phyloP scores from a whole-genome alignment of 805 yeast species.

The Saturnispora quitensis region DNA sequence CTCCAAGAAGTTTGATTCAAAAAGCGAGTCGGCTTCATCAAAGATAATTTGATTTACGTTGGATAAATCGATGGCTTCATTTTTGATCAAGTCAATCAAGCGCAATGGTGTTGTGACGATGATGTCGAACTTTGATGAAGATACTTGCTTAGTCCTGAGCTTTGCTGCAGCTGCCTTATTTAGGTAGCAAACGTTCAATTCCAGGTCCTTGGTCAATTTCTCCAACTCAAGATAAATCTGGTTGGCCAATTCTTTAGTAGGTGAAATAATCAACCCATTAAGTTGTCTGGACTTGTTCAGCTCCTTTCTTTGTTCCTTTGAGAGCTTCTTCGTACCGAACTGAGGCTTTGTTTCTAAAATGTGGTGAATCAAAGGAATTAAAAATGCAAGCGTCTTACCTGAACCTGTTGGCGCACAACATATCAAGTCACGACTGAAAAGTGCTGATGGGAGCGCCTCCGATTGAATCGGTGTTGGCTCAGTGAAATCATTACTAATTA shows the following conservation, averaged over 20 bases:
- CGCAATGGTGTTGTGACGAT: slow-evolving; percentile 84
- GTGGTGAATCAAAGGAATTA: slow-evolving; percentile 69
- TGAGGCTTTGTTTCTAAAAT: slow-evolving; percentile 14
- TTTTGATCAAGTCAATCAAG: slow-evolving; percentile 66
- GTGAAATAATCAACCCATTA: slow-evolving; percentile 76
- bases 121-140: slow-evolving; percentile 62
- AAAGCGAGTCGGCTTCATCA: slow-evolving; percentile 93
- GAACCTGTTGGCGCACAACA: slow-evolving; percentile 99
- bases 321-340: slow-evolving; percentile 43
- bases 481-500: slow-evolving; percentile 60
- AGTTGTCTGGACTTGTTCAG: slow-evolving; percentile 37
- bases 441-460: slow-evolving; percentile 73
- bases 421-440: slow-evolving; percentile 64
- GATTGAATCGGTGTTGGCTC: slow-evolving; percentile 92
- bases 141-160: slow-evolving; percentile 36
- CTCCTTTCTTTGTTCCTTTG: slow-evolving; percentile 11
- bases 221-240: slow-evolving; percentile 71
- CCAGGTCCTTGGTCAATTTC: slow-evolving; percentile 46
- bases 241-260: slow-evolving; percentile 87
- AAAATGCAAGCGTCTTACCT: slow-evolving; percentile 89
- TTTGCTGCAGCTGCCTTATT: slow-evolving; percentile 66
- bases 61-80: slow-evolving; percentile 49
- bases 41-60: slow-evolving; percentile 68
- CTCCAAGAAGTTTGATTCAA: slow-evolving; percentile 77
- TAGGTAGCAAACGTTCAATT: slow-evolving; percentile 52